These are phyloP conservation scores for Calonectria ilicicola DNA, from an alignment of 2,329 filamentous ascomycete species.

Conservation along the genomic window DNA sequence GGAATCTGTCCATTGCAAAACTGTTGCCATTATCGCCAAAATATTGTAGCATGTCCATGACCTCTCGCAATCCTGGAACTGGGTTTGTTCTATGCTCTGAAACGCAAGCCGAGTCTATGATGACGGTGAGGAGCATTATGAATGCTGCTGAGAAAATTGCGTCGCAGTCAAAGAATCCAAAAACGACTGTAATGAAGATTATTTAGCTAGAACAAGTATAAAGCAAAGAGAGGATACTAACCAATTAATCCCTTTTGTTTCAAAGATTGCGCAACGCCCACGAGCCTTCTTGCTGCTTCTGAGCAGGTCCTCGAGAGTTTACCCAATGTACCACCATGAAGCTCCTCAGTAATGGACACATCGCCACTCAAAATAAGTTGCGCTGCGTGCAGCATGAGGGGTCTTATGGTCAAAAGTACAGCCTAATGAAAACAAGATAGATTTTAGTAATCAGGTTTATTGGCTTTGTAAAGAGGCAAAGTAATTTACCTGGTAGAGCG, in stretches of 20 bases:
- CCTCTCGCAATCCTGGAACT: neutral
- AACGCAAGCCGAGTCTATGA: neutral
- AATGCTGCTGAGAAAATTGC: conserved; percentile 26
- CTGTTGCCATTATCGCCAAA: neutral
- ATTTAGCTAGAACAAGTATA: too few relatives aligned
- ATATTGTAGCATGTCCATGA: neutral
- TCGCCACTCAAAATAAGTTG: conserved; percentile 4
- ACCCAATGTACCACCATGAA: neutral
- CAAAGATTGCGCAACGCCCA: conserved; percentile 1
- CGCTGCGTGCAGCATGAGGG: conserved; percentile 15
- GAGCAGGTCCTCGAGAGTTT: conserved; percentile 19
- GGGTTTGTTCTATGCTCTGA: neutral
- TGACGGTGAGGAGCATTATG: conserved; percentile 16
- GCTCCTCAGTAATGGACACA: neutral
- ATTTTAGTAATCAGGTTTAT: too few relatives aligned
- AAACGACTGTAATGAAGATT: neutral
- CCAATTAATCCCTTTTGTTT: neutral
- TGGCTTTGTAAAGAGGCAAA: too few relatives aligned
- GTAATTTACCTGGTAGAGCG: conserved; percentile 4
- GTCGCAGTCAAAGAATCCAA: conserved; percentile 24
- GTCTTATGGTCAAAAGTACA: conserved; percentile 7
- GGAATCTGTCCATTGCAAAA: neutral
- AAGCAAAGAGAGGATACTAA: neutral
- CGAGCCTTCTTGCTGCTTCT: conserved; percentile 13
- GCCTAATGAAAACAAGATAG: neutral